phyloP scores from a whole-genome alignment of 2,329 filamentous ascomycete genomes.

The Aspergillus pseudotamarii region DNA sequence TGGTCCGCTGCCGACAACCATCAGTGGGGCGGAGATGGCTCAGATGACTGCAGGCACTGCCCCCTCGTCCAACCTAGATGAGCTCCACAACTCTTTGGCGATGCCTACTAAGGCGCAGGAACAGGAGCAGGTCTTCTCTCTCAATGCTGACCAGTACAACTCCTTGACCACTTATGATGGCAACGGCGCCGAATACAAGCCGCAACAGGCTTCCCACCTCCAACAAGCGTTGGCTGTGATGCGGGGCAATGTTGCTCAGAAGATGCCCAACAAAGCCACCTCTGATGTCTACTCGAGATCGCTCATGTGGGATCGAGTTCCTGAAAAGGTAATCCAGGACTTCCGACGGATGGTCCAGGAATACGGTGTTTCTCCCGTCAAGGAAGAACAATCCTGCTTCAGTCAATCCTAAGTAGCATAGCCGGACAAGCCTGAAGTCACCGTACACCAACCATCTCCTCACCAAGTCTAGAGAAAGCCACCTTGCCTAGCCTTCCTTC shows the following conservation, averaged over 20 bases:
- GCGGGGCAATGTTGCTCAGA: constrained; percentile 69
- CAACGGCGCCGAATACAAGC: constrained; percentile 39
- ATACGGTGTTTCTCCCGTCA: constrained; percentile 51
- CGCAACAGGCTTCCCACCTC: constrained; percentile 45
- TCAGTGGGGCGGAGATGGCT: constrained; percentile 43
- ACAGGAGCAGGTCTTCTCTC: constrained; percentile 82
- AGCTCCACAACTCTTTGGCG: constrained; percentile 69
- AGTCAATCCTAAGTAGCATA: constrained; percentile 18
- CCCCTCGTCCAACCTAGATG: constrained; percentile 55
- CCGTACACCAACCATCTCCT: constrained; percentile 10
- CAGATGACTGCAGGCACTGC: constrained; percentile 37
- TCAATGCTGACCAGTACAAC: constrained; percentile 87
- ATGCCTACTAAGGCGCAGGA: constrained; percentile 82
- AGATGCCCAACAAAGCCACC: constrained; percentile 54
- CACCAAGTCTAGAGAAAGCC: constrained; percentile 18
- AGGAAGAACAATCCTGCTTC: constrained; percentile 33
- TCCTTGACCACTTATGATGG: constrained; percentile 73
- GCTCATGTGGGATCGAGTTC: constrained; percentile 91
- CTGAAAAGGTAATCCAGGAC: constrained; percentile 84
- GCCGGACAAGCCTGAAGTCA: constrained; percentile 3
- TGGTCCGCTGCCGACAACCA: constrained; percentile 34
- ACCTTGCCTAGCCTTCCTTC: constrained; percentile 14
- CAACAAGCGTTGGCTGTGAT: constrained; percentile 75
- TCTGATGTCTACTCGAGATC: constrained; percentile 92
- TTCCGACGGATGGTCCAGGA: constrained; percentile 91